phyloP scores from a whole-genome alignment of 805 yeast species.

The Yarrowia sp. region DNA sequence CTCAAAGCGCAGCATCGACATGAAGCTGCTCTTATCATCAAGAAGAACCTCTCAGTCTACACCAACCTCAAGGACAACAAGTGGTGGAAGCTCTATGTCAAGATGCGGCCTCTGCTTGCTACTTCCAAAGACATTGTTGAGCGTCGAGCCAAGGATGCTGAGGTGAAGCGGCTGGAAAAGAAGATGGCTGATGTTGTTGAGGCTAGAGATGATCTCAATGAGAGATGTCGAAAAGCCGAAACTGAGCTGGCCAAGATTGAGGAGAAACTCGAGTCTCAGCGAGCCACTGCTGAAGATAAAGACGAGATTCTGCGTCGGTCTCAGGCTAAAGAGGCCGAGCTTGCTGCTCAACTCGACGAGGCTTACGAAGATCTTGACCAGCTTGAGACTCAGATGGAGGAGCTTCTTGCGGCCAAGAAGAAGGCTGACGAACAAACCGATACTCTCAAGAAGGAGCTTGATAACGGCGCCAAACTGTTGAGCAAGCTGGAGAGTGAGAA shows the following conservation, averaged over 20 bases:
- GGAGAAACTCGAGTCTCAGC: conserved; percentile 43
- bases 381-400: conserved; percentile 38
- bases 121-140: conserved; percentile 61
- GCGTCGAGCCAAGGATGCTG: conserved; percentile 44
- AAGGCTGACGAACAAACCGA: conserved; percentile 39
- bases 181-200: conserved; percentile 33
- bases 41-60: conserved; percentile 57
- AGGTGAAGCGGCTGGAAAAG: conserved; percentile 38
- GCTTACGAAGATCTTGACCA: conserved; percentile 39
- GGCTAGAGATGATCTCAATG: conserved; percentile 36
- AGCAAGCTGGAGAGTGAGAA: conserved; percentile 41
- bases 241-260: conserved; percentile 38
- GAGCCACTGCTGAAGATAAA: conserved; percentile 47
- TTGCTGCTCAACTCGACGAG: conserved; percentile 37
- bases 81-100: conserved; percentile 75
- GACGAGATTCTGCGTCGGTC: conserved; percentile 48
- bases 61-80: conserved; percentile 52
- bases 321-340: conserved; percentile 43
- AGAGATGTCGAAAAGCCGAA: conserved; percentile 34
- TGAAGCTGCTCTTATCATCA: conserved; percentile 68
- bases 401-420: conserved; percentile 38
- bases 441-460: conserved; percentile 39
- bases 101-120: conserved; percentile 70
- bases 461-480: conserved; percentile 40
- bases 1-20: conserved; percentile 53